Evolutionary conservation across 306 rosid genomes (phyloP).

Genomic region (Cicer arietinum): DNA sequence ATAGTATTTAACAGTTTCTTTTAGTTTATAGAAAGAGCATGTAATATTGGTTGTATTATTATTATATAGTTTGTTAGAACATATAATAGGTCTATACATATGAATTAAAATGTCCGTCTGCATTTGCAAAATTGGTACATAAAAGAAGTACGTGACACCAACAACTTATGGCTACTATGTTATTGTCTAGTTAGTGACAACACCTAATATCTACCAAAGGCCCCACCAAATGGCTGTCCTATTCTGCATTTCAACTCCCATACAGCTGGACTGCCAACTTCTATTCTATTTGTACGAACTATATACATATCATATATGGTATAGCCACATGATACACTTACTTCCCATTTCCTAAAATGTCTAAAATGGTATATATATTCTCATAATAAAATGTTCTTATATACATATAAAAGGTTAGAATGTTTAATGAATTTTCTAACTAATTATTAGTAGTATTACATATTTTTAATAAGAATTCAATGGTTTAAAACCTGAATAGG

Average conservation of each 20-base stretch:
- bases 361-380: background rate
- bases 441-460: background rate
- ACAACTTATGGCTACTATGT: constrained; percentile 22
- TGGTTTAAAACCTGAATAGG: too few species aligned
- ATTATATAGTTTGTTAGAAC: too few species aligned
- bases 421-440: background rate
- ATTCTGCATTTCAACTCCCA: constrained; percentile 21
- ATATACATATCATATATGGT: background rate
- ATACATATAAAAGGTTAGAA: background rate
- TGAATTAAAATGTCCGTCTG: background rate
- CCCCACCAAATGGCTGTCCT: constrained; percentile 27
- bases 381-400: background rate
- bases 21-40: background rate
- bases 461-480: background rate
- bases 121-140: background rate
- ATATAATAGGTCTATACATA: background rate
- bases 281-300: background rate
- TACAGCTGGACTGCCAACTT: constrained; percentile 35
- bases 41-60: background rate
- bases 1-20: background rate
- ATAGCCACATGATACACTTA: background rate
- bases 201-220: background rate
- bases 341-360: background rate
- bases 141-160: constrained; percentile 33
- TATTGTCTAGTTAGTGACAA: background rate